Evolutionary conservation across 257 asterid species (phyloP).

Genomic region (Coffea eugenioides): DNA sequence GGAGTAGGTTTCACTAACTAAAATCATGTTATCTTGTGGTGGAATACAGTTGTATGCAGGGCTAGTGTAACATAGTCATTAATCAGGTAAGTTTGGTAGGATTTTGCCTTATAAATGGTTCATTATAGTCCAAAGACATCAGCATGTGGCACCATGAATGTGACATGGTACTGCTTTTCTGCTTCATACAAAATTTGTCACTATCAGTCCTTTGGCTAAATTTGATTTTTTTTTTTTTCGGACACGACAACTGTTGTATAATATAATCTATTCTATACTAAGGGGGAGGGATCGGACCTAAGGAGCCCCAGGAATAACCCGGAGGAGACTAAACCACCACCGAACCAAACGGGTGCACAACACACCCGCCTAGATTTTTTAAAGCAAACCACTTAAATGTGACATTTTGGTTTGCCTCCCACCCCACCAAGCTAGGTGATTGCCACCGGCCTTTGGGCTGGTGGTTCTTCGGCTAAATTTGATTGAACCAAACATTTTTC

Average conservation of each 20-base stretch:
- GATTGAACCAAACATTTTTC: slow-evolving; percentile 2
- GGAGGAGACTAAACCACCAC: too few species aligned
- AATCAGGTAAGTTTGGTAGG: background rate
- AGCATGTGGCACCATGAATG: slow-evolving; percentile 4
- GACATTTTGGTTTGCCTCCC: too few species aligned
- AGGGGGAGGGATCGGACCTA: too few species aligned
- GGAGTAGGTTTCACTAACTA: background rate
- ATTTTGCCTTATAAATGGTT: background rate
- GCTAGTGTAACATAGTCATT: background rate
- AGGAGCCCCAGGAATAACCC: too few species aligned
- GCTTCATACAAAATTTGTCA: background rate
- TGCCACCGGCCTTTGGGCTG: too few species aligned
- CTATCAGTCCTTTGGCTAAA: background rate
- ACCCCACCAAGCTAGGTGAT: too few species aligned
- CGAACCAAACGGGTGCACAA: too few species aligned
- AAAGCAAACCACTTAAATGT: too few species aligned
- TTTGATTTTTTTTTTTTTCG: background rate
- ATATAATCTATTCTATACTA: too few species aligned
- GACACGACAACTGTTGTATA: too few species aligned
- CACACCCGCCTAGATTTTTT: too few species aligned
- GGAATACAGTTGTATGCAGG: background rate
- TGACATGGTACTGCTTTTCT: slow-evolving; percentile 18
- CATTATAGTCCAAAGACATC: slow-evolving; percentile 4
- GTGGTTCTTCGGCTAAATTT: background rate
- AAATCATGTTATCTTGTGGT: background rate